Evolutionary conservation across 306 rosid species (phyloP), one percentile per base, ranked within the genome.

Genomic region (Fragaria iinumae): DNA sequence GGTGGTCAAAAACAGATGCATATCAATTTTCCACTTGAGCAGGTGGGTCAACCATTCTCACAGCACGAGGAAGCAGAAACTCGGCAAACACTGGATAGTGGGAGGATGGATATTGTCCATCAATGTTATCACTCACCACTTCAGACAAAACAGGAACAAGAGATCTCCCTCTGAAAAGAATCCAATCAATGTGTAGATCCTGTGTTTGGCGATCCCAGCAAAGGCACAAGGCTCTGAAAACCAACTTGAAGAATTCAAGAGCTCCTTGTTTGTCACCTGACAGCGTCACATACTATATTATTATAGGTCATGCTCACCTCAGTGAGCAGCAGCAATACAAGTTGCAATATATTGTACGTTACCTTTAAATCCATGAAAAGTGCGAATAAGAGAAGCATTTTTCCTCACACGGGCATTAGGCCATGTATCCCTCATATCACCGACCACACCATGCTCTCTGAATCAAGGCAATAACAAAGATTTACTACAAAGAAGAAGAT

Each of bases 141-240:
- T 92, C 97, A 83, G 94, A 91, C 25, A 90, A 80, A 73, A 92
- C 98, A 52, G 99, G 99, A 88, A 89, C 82, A 75, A 96, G 81
- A 73, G 99, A 89, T 80, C 99, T 86, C 69, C 99, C 99, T 85
- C 98, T 88, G 92, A 91, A 96, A 76, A 96, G 96, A 84, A 96
- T 89, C 99, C 99, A 96, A 85, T 96, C 99, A 53, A 89, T 32
- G 77, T 92, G 99, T 59, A 96, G 93, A 87, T 96, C 99, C 81
- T 96, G 99, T 1, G 99, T 96, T 80, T 96, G 99, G 39, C 99
- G 90, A 88, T 96, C 99, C 99, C 99, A 96, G 87, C 99, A 96
- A 77, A 92, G 97, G 82, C 97, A 96, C 5, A 96, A 96, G 16
- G 99, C 99, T 90, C 98, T 81, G 55, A 91, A 88, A 57, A 96